A percentile compares a stretch with the other conserved stretches of the same genome.
phyloP scores from a whole-genome alignment of 805 yeast species.

The Schwanniomyces sp. region DNA sequence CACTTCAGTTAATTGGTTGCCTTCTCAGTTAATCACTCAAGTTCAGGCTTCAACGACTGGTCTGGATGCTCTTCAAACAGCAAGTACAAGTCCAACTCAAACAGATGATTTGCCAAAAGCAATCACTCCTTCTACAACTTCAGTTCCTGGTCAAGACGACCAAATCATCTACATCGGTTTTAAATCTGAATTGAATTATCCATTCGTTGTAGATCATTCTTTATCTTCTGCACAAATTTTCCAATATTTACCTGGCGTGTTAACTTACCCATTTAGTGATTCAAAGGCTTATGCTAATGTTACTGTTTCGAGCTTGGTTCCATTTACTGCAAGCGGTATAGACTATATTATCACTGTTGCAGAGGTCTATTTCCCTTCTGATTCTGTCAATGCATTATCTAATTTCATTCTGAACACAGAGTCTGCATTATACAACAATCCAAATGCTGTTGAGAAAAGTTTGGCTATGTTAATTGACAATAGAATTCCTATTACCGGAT shows the following conservation, averaged over 20 bases:
- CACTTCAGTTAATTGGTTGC: slow-evolving; percentile 24
- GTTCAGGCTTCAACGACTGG: slow-evolving; percentile 24
- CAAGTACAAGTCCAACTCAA: slow-evolving; percentile 28
- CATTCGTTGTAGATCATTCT: slow-evolving; percentile 72
- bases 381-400: slow-evolving; percentile 49
- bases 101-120: slow-evolving; percentile 67
- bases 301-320: slow-evolving; percentile 68
- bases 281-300: slow-evolving; percentile 37
- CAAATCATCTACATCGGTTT: slow-evolving; percentile 74
- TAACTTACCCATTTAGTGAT: slow-evolving; percentile 58
- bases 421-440: slow-evolving; percentile 64
- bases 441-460: slow-evolving; percentile 52
- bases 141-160: slow-evolving; percentile 46
- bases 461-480: slow-evolving; percentile 74
- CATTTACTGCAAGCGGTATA: slow-evolving; percentile 56
- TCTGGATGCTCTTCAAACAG: slow-evolving; percentile 32
- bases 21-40: slow-evolving; percentile 21
- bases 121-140: slow-evolving; percentile 65
- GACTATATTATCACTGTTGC: slow-evolving; percentile 84
- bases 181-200: slow-evolving; percentile 75
- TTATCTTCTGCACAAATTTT: slow-evolving; percentile 82
- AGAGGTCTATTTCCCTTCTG: slow-evolving; percentile 74
- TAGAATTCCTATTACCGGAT: slow-evolving; percentile 57
- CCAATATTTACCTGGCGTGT: slow-evolving; percentile 76
- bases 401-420: slow-evolving; percentile 45